A percentile compares a stretch with the other conserved stretches of the same genome.
These are phyloP conservation scores for Dryas octopetala DNA, from an alignment of 306 rosid genomes.

Conservation along the genomic window DNA sequence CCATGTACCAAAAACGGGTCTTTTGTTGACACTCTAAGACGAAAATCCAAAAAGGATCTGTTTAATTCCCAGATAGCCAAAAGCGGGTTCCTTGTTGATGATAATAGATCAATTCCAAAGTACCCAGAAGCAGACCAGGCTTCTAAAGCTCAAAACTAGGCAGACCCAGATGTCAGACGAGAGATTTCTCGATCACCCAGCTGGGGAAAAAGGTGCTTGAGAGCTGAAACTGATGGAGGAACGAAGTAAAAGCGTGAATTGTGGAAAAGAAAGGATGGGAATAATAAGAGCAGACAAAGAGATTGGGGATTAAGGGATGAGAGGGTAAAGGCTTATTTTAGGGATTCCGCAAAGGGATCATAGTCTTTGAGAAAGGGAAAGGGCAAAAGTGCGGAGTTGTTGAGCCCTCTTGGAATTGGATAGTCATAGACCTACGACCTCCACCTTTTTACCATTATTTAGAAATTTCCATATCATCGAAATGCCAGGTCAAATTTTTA, in stretches of 20 bases:
- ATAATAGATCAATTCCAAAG: not conserved
- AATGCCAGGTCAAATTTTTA: too few species aligned
- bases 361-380: constrained; percentile 8
- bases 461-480: too few species aligned
- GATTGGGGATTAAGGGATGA: constrained; percentile 4
- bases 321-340: constrained; percentile 13
- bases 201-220: constrained; percentile 7
- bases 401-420: constrained; percentile 33
- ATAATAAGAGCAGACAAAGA: not conserved
- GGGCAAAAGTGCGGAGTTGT: constrained; percentile 47
- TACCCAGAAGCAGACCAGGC: not conserved
- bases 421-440: not conserved
- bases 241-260: constrained; percentile 18
- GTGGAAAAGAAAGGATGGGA: constrained; percentile 15
- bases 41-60: constrained; percentile 3
- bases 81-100: not conserved
- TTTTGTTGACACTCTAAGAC: not conserved
- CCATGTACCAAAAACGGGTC: constrained; percentile 13
- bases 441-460: too few species aligned
- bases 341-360: constrained; percentile 38
- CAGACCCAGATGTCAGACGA: constrained; percentile 13
- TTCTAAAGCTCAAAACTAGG: constrained; percentile 8
- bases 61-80: not conserved
- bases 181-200: constrained; percentile 2
- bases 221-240: constrained; percentile 26